Base-by-base conservation (phyloP, 1,284 basidiomycete genomes). In the Apiotrichum domesticum region DNA sequence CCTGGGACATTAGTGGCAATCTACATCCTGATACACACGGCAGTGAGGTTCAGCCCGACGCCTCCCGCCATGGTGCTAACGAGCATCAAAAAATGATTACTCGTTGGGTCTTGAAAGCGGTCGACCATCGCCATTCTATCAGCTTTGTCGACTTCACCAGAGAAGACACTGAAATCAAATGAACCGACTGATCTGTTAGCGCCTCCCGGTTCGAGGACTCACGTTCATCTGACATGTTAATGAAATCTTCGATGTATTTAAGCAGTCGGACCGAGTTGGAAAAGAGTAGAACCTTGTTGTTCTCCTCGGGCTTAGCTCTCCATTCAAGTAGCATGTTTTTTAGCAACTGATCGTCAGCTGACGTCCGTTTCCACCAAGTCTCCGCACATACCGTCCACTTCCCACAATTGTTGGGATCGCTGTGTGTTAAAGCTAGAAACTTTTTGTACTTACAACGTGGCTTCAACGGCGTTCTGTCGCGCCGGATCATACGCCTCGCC, bases 191-290 rank as follows among this genome's bases (percentile, higher is more conserved):
- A 1, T 1, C 7, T 3, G 29, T 72, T 51, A 70, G 64, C 43
- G 55, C 35, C 64, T 51, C 40, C 73, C 1, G 4, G 39, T 6
- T 29, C 21, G 2, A 6, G 32, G 66, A 75, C 73, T 57, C 63
- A 73, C 61, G 66, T 33, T 52, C 67, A 57, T 52, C 58, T 57
- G 48, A 72, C 68, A 55, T 68, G 29, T 61, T 55, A 40, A 80
- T 73, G 56, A 79, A 78, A 34, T 73, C 70, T 21, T 72, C 56
- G 35, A 81, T 71, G 57, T 79, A 76, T 45, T 76, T 76, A 35
- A 81, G 67, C 32, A 81, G 67, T 29, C 77, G 68, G 8, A 77
- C 69, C 6, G 77, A 78, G 45, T 72, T 77, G 7, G 79, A 79
- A 58, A 81, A 81, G 53, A 79, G 70, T 40, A 79, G 63, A 21